Evolutionary conservation across 1,284 basidiomycete genomes (phyloP).

Genomic region (Leccinum variabile): DNA sequence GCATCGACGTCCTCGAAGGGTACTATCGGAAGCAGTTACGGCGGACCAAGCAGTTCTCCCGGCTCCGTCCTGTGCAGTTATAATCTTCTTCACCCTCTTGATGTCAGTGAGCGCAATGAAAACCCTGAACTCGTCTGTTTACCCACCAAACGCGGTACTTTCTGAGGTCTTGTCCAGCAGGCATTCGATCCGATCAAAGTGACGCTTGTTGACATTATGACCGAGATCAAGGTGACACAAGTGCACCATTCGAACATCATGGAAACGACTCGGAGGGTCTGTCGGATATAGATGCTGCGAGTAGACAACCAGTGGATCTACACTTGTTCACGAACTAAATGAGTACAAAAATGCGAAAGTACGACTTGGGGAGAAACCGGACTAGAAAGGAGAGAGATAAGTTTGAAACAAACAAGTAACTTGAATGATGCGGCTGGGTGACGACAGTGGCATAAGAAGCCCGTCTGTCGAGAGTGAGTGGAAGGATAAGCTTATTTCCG

Average conservation of each 20-base stretch:
- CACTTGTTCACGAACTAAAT: not conserved
- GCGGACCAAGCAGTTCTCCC: conserved; percentile 77
- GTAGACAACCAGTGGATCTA: conserved; percentile 27
- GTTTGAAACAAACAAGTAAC: too few relatives aligned
- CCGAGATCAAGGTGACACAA: conserved; percentile 44
- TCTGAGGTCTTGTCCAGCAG: conserved; percentile 73
- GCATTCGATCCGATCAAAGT: conserved; percentile 62
- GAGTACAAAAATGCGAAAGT: not conserved
- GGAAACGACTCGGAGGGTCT: conserved; percentile 19
- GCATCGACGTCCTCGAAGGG: conserved; percentile 73
- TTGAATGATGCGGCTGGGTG: too few relatives aligned
- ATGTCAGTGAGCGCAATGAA: too few relatives aligned
- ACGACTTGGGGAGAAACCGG: not conserved
- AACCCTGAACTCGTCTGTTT: conserved; percentile 54
- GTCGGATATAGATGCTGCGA: not conserved
- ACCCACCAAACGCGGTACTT: conserved; percentile 68
- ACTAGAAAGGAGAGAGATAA: not conserved
- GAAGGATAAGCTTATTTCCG: not conserved
- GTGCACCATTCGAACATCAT: conserved; percentile 49
- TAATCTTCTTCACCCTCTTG: not conserved
- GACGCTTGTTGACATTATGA: conserved; percentile 51
- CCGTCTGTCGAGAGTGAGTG: too few relatives aligned
- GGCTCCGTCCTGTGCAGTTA: conserved; percentile 39
- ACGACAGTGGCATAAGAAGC: too few relatives aligned
- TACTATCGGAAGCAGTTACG: conserved; percentile 66